phyloP scores from a whole-genome alignment of 2,329 filamentous ascomycete genomes.

The Penicillium expansum region DNA sequence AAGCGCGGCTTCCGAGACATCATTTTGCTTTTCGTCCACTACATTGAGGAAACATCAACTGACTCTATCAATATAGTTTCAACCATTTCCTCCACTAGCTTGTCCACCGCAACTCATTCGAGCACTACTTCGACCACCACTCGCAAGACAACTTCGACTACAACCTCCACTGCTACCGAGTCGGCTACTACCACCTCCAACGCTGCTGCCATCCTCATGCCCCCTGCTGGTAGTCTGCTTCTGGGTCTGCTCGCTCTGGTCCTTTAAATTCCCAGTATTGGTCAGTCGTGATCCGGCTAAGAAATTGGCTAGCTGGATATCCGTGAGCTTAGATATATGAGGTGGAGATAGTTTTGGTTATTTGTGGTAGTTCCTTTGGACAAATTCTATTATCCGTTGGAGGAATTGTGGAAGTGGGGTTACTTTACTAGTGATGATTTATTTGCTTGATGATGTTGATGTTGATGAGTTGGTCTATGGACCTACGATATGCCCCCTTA shows the following conservation, averaged over 20 bases:
- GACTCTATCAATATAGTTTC: constrained; percentile 5
- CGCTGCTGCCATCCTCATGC: constrained; percentile 26
- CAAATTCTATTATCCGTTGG: neutral
- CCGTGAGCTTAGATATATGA: neutral
- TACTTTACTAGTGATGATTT: neutral
- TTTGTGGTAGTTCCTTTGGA: neutral
- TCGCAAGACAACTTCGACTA: constrained; percentile 15
- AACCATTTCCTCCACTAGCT: constrained; percentile 1
- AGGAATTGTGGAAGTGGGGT: neutral
- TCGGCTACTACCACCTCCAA: constrained; percentile 24
- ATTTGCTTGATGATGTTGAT: constrained; percentile 5
- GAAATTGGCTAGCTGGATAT: neutral
- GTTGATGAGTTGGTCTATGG: constrained; percentile 7
- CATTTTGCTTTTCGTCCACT: neutral
- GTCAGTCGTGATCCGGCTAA: neutral
- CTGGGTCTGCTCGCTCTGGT: constrained; percentile 28
- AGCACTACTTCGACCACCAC: constrained; percentile 22
- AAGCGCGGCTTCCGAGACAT: constrained; percentile 13
- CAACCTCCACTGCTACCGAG: constrained; percentile 22
- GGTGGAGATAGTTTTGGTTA: neutral
- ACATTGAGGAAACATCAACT: neutral
- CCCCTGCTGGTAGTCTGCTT: constrained; percentile 31
- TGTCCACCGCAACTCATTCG: constrained; percentile 17
- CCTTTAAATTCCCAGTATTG: constrained; percentile 15
- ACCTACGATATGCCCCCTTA: constrained; percentile 4